Base-by-base conservation (phyloP, 2,329 filamentous ascomycete genomes). In the Pseudocercospora cruenta region DNA sequence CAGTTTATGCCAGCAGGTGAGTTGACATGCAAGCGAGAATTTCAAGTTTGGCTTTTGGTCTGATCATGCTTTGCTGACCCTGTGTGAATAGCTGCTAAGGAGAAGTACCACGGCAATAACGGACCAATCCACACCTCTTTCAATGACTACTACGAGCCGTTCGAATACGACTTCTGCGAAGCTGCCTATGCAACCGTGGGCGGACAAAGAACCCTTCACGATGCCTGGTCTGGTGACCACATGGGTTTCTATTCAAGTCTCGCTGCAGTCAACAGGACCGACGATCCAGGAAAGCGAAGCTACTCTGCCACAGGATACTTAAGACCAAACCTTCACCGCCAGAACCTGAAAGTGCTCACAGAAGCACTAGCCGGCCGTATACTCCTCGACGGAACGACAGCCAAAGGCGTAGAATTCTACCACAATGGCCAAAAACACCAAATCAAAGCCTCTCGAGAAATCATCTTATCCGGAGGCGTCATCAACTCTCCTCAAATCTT, bases 401-500 rank as follows among this genome's bases (percentile, higher is more conserved):
- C 73, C 1, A 71, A 65, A 3, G 75, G 76, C 8, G 83, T 83
- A 3, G 78, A 78, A 22, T 84, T 86, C 69, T 75, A 69, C 6
- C 74, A 79, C 33, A 72, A 74, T 4, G 82, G 80, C 1, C 64
- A 76, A 14, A 74, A 76, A 8, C 73, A 78, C 10, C 67, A 72
- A 4, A 73, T 80, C 26, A 73, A 69, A 21, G 78, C 76, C 1
- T 70, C 87, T 87, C n/a, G 58, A 51, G 69, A 71, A 53, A 61
- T 69, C 14, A 69, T 69, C 31, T 19, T 81, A 19, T 83, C 82
- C 0, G 82, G 81, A 0, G 85, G 86, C 0, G 76, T 85, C 2
- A 79, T 86, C 60, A 80, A 82, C 65, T 84, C 82, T 8, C 85
- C 86, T 1, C 77, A 83, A 1, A 81, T 87, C 14, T 80, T 88